Conservation (phyloP, 2,329 filamentous ascomycete genomes). For the Pseudopithomyces maydicus region DNA sequence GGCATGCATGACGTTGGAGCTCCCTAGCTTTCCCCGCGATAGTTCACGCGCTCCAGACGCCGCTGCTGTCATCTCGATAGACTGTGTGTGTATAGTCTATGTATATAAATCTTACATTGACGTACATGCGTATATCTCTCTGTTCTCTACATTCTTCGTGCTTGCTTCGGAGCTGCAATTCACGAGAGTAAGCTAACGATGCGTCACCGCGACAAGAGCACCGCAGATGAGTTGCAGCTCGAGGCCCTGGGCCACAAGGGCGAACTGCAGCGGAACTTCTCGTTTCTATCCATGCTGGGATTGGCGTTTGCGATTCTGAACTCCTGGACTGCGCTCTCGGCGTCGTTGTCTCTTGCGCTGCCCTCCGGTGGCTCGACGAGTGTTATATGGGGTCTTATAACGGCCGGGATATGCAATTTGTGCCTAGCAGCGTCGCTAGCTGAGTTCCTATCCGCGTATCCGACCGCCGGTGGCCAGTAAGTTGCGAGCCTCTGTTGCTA, state of each 20-base stretch:
- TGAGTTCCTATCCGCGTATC: constrained; percentile 72
- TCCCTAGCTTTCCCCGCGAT: not conserved
- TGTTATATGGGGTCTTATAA: constrained; percentile 72
- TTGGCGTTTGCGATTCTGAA: constrained; percentile 68
- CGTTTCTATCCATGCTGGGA: constrained; percentile 63
- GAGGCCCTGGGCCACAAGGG: constrained; percentile 59
- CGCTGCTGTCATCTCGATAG: not conserved
- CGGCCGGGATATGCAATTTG: constrained; percentile 66
- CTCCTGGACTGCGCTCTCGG: constrained; percentile 66
- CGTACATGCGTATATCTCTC: too few relatives aligned
- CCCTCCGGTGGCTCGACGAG: constrained; percentile 73
- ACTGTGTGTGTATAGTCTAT: not conserved
- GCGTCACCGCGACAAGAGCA: constrained; percentile 18
- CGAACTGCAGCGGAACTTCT: constrained; percentile 64
- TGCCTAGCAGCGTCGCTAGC: constrained; percentile 71
- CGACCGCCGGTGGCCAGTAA: constrained; percentile 48
- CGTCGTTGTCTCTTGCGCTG: constrained; percentile 64
- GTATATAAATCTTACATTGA: not conserved
- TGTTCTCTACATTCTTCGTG: not conserved
- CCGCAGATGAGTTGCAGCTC: constrained; percentile 42
- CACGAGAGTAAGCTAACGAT: constrained; percentile 19
- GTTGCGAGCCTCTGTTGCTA: not conserved
- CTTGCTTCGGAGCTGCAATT: too few relatives aligned
- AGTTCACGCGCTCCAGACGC: not conserved
- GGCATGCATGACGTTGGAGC: not conserved